Percentiles rank a stretch among this genome's conserved stretches.
Evolutionary conservation across 805 yeast genomes (phyloP).

Genomic region (Metschnikowia sp.): DNA sequence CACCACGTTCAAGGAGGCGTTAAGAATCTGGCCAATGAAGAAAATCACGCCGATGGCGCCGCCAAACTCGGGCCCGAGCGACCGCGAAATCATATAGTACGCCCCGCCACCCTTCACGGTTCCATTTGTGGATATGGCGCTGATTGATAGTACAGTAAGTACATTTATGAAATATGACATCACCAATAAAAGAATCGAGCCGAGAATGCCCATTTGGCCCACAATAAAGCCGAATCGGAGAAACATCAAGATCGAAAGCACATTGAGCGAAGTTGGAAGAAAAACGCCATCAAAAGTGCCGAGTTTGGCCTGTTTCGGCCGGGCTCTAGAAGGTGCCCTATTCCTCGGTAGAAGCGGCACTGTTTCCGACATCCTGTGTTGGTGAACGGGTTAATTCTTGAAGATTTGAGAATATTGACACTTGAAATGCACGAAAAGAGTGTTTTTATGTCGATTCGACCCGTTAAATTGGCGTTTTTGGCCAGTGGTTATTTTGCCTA

Average conservation of each 20-base stretch:
- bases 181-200: conserved; percentile 63
- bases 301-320: conserved; percentile 41
- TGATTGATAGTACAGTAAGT: conserved; percentile 82
- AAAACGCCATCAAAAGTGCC: conserved; percentile 89
- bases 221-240: conserved; percentile 91
- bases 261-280: conserved; percentile 89
- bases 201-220: conserved; percentile 90
- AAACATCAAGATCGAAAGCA: conserved; percentile 90
- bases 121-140: conserved; percentile 97
- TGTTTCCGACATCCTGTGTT: conserved; percentile 11
- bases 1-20: conserved; percentile 88
- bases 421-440: too few relatives aligned
- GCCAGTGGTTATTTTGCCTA: too few relatives aligned
- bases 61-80: conserved; percentile 97
- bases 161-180: conserved; percentile 78
- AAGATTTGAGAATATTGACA: too few relatives aligned
- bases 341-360: conserved; percentile 19
- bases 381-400: too few relatives aligned
- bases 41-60: conserved; percentile 96
- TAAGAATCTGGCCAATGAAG: conserved; percentile 89
- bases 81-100: conserved; percentile 92
- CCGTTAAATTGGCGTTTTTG: too few relatives aligned
- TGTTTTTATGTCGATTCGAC: too few relatives aligned
- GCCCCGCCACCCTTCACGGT: conserved; percentile 98
- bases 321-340: not conserved